phyloP scores from a whole-genome alignment of 495 filamentous ascomycete genomes.

The Aspergillus taichungensis region DNA sequence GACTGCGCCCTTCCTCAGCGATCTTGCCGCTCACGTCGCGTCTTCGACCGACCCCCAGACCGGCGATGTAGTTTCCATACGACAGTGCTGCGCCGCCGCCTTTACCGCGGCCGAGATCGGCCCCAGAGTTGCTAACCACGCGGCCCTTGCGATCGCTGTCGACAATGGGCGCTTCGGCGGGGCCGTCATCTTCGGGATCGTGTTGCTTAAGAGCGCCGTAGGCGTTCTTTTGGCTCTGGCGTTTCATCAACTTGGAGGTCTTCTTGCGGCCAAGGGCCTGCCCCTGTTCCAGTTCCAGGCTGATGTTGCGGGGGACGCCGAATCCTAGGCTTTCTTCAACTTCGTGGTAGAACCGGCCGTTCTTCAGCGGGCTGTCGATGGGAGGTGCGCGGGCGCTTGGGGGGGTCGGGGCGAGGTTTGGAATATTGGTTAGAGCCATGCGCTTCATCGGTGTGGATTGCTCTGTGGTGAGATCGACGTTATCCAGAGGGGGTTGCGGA shows the following conservation, averaged over 20 bases:
- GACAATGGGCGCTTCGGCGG: constrained; percentile 17
- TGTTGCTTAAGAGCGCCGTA: constrained; percentile 33
- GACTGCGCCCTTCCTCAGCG: constrained; percentile 72
- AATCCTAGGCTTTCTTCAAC: constrained; percentile 19
- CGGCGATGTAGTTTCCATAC: constrained; percentile 52
- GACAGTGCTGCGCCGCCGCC: constrained; percentile 29
- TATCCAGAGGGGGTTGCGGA: constrained; percentile 26
- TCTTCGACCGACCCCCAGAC: constrained; percentile 35
- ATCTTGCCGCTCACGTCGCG: constrained; percentile 77
- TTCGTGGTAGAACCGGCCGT: constrained; percentile 31
- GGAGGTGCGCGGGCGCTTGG: constrained; percentile 5
- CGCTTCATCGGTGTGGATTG: constrained; percentile 16
- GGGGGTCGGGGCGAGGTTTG: constrained; percentile 25
- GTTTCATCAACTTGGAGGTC: constrained; percentile 23
- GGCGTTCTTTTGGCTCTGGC: constrained; percentile 24
- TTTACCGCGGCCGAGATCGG: constrained; percentile 36
- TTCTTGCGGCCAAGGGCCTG: constrained; percentile 11
- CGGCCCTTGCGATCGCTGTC: constrained; percentile 39
- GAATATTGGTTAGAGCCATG: constrained; percentile 27
- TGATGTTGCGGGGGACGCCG: constrained; percentile 18
- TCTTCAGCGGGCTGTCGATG: constrained; percentile 18
- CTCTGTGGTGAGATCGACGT: constrained; percentile 11
- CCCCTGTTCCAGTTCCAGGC: constrained; percentile 1
- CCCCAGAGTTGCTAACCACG: constrained; percentile 45
- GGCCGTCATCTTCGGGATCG: constrained; percentile 22